Base-by-base conservation (phyloP, 768 basidiomycete species). In the Harrya chromipes region DNA sequence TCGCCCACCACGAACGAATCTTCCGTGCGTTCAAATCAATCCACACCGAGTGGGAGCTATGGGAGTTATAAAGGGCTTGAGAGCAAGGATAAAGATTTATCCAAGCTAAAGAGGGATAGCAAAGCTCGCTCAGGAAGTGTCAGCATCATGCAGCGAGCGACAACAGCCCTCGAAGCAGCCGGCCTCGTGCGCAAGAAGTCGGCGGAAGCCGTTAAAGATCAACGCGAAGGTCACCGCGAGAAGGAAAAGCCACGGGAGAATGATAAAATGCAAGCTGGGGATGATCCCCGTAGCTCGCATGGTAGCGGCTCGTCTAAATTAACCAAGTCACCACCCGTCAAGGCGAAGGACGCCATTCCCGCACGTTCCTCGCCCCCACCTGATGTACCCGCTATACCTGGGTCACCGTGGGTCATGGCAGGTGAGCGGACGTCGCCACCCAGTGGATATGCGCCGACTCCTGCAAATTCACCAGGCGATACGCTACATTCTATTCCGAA, bases 101-200 rank as follows among this genome's bases (percentile, higher is more conserved):
- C 63, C 37, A 85, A 81, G 54, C 74, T 76, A 17, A 76, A 84
- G 41, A 71, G 74, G 45, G 72, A 71, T 2, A 69, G 68, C 24
- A 94, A 94, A 65, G 73, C 69, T 21, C 77, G 94, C 14, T 84
- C 91, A 2, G 89, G 92, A 6, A 95, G 94, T 50, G 90, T 98
- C 44, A 94, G 87, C 60, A 97, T 98, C 66, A 90, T 98, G 80
- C 94, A 97, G 60, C 83, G 94, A 21, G 94, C 92, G 0, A 94
- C 93, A 2, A 95, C 92, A 1, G 91, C 88, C 1, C 75, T 93
- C 21, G 90, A 91, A 64, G 91, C 89, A 10, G 87, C 86, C 12
- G 87, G 90, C 3, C 69, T 94, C 10, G 87, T 92, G 40, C 72
- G 85, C 52, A 92, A 93, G 71, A 92, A 88, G 68, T 87, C 85